Evolutionary conservation across 1,284 basidiomycete genomes (phyloP), one percentile per base, ranked within the genome.

Genomic region (Fistulina hepatica): DNA sequence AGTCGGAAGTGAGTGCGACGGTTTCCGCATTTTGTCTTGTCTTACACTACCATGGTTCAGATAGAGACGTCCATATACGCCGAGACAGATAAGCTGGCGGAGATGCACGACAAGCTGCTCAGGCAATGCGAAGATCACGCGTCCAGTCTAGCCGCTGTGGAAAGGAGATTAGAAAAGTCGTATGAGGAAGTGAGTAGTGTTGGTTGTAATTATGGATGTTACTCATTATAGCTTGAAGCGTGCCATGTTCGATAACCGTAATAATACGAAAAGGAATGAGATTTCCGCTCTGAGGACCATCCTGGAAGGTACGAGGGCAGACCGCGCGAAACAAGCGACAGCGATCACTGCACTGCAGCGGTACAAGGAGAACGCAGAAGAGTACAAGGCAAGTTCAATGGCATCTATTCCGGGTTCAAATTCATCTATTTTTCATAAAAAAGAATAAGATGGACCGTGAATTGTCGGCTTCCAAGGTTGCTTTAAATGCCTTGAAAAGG

Each of bases 221-320:
- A 41, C 12, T 22, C 11, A 35, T 7, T 19, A 15, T 40, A 35
- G 41, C n/a, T 27, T 36, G 15, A 41, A 22, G 21, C 26, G 30
- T 24, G 22, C 17, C 32, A 51, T 83, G 76, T 84, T 76, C 45
- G 65, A 65, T 63, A 62, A 80, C 85, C 89, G 10, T 97, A 94
- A 61, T 80, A 86, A 15, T 93, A 97, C 51, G 95, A 92, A 66
- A 95, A 92, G 60, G 97, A 81, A 59, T 97, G 75, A 85, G 19
- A 80, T 83, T 5, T 90, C 94, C 82, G 78, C 89, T 22, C 78
- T 83, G 41, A 92, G 89, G 56, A 11, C 28, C 10, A 13, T 19
- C 19, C 28, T 31, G 28, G 28, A 31, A 8, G 28, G n/a, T n/a
- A n/a, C n/a, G n/a, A n/a, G n/a, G n/a, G n/a, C n/a, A n/a, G n/a